Base-by-base conservation (phyloP, 306 rosid genomes). In the Quercus bicolor region DNA sequence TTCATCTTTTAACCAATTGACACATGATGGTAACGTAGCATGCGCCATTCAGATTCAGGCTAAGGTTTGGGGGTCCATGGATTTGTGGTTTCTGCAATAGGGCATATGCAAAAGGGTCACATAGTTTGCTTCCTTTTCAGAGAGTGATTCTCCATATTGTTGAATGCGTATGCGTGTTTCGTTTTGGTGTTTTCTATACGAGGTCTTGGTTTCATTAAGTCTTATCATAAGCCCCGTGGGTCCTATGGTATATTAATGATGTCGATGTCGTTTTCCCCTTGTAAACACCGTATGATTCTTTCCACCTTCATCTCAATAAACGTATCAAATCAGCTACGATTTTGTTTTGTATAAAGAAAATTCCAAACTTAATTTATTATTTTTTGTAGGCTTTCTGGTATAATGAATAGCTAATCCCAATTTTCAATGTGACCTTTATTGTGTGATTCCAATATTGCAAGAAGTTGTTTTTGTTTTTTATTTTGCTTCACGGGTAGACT, bases 21-120 rank as follows among this genome's bases (percentile, higher is more conserved):
- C 11, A 2, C 13, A 13, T 8, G 28, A 6, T 7, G 64, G 64
- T 57, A 20, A 21, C 0, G 29, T 57, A 57, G 52, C 53, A 65
- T 77, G 45, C 45, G 45, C 45, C 45, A 7, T 40, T 40, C 45
- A 40, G 81, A 77, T 84, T 88, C 83, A 29, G 77, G 81, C 16
- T 76, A 64, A 70, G 72, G 34, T 62, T 40, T 65, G 73, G 18
- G 82, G 84, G 85, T 72, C 85, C 88, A 45, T 45, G 74, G 73
- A 40, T 72, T 80, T 71, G 85, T 80, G 85, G 86, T 76, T 55
- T 80, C 79, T 78, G 84, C 75, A 40, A 56, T 76, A n/a, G 43
- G 59, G 56, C 43, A 43, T 78, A 72, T 34, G 19, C 43, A 8
- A 8, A 40, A 21, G 68, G 52, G 33, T 52, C 37, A 37, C 5